Percentiles rank a stretch among this genome's conserved stretches.
Evolutionary conservation across 2,329 filamentous ascomycete species (phyloP).

Genomic region (Calonectria fujianensis): DNA sequence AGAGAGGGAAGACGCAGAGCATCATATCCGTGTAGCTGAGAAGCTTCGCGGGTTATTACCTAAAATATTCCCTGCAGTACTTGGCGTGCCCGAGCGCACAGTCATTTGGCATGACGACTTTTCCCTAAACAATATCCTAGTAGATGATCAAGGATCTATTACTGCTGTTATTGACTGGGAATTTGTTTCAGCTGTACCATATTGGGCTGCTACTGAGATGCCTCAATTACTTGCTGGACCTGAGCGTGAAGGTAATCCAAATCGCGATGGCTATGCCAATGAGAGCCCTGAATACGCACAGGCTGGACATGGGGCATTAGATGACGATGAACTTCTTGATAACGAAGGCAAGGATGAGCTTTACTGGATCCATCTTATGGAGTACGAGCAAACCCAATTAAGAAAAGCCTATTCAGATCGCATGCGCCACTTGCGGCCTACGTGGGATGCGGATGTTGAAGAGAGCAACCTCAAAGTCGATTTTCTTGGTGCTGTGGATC

Average conservation of each 20-base stretch:
- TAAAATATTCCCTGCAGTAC: slow-evolving; percentile 56
- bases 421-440: slow-evolving; percentile 57
- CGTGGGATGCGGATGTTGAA: slow-evolving; percentile 56
- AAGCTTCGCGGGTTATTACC: slow-evolving; percentile 57
- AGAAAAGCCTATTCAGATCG: slow-evolving; percentile 56
- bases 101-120: slow-evolving; percentile 62
- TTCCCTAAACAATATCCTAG: slow-evolving; percentile 62
- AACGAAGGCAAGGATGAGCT: slow-evolving; percentile 62
- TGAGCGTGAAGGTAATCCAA: slow-evolving; percentile 57
- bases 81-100: slow-evolving; percentile 55
- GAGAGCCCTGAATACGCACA: slow-evolving; percentile 46
- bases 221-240: slow-evolving; percentile 60
- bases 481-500: slow-evolving; percentile 48
- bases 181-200: slow-evolving; percentile 63
- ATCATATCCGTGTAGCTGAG: slow-evolving; percentile 48
- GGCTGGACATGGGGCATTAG: not conserved
- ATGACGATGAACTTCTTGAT: slow-evolving; percentile 54
- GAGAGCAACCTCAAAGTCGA: slow-evolving; percentile 54
- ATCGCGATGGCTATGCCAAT: slow-evolving; percentile 56
- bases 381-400: slow-evolving; percentile 64
- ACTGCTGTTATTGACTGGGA: slow-evolving; percentile 66
- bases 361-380: slow-evolving; percentile 64
- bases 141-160: slow-evolving; percentile 60
- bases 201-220: slow-evolving; percentile 59
- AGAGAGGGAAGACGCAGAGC: slow-evolving; percentile 58